Evolutionary conservation across 306 rosid genomes (phyloP), one percentile per base, ranked within the genome.

Genomic region (Corylus avellana): DNA sequence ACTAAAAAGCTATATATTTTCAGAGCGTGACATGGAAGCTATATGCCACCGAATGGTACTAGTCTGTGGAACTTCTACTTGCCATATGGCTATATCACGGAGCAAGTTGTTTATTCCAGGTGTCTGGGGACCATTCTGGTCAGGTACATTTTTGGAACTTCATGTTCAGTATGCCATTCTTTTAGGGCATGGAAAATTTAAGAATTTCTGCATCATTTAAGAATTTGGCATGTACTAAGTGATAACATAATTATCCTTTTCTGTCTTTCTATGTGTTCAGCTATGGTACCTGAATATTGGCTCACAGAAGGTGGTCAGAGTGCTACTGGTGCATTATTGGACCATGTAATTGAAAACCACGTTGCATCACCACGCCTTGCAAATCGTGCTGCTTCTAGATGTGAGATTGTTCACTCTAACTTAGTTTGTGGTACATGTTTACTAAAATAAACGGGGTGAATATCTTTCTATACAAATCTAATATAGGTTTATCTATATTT

Each of bases 41-140:
- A 81, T 95, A 74, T 85, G 88, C 87, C 91, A 63, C 63, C 94
- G 94, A 8, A 86, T 95, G 94, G 97, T 87, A 76, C 84, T 95
- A 80, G 98, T 95, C 72, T 92, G 98, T 84, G 98, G 98, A 81
- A 95, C 98, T 46, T 95, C 99, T 80, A 92, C 99, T 59, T 95
- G 98, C 86, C 99, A 95, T 83, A 91, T 95, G 99, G 94, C 91
- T 78, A 85, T 95, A 42, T 93, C 99, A 27, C 88, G 42, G 80
- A 84, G 84, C 84, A 95, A 93, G 86, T 91, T 95, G 76, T 91
- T 93, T 87, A 90, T 93, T 85, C 99, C 94, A 39, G 99, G 99
- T 81, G 95, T 95, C 77, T 95, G 98, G 98, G 98, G 98, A n/a
- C 98, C 98, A 25, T 95, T 89, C 85, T 95, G 98, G 98, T 95